Base-by-base conservation (phyloP, 441 rosid species). In the Populus hybrid region DNA sequence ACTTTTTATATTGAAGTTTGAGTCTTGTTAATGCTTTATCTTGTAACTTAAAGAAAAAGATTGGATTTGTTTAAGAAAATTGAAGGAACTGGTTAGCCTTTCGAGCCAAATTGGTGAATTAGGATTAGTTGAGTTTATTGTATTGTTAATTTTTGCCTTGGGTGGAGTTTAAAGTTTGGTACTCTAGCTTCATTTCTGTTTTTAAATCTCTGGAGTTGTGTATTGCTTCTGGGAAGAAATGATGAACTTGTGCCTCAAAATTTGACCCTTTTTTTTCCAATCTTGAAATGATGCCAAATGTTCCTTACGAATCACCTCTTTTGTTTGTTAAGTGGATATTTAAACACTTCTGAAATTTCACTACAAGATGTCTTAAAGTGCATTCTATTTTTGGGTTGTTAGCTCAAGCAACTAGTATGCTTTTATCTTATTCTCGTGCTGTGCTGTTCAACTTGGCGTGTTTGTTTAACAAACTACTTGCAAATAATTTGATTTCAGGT, bases 401-500 rank as follows among this genome's bases (percentile, higher is more conserved):
- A 21, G 31, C 3, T 76, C 42, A 6, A 36, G 74, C 66, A 42
- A 72, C 21, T 12, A 18, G 18, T 4, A 26, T 21, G 35, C 33
- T 36, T 59, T 20, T 69, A 35, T 50, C 72, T 64, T 40, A 14
- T 38, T 35, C 21, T 33, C 6, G 23, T 9, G 42, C 18, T 28
- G 28, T 14, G 29, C n/a, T 28, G 50, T 45, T 63, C 20, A 61
- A 29, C n/a, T 14, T 40, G 40, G 45, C 10, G 18, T 23, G 68
- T 71, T 77, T 69, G 40, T 29, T 35, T 74, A 45, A 36, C 33
- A 33, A 70, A 80, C 65, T 75, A 20, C 73, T 70, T 40, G 12
- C 66, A 24, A 76, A 78, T 33, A 45, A 72, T 76, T 74, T 68
- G 35, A 74, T 80, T 10, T 72, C 84, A 94, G 98, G 97, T 94